Evolutionary conservation across 192 early-diverging fungal genomes (phyloP), one percentile per base, ranked within the genome.

Genomic region (Kappamyces sp.): DNA sequence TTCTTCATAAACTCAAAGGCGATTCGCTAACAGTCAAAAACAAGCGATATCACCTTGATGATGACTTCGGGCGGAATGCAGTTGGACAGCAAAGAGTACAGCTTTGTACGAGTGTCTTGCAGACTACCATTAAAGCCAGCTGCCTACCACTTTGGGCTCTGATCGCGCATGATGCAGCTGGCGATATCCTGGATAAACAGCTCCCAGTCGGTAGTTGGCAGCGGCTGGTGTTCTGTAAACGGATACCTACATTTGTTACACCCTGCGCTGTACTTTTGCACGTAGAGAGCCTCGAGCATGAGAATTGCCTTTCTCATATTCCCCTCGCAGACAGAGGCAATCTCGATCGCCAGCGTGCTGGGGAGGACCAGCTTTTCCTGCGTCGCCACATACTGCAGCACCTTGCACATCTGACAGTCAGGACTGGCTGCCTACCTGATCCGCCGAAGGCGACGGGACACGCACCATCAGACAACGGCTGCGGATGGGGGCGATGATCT

Each of bases 401-500:
- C 87, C 2, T 79, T 57, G 7, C 55, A 54, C n/a, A 80, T 77
- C 80, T 86, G 46, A 2, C 5, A 40, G 40, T 40, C 13, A 47
- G 32, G 33, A 41, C 36, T 34, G 33, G 12, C 13, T 64, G 31
- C 69, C 40, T 54, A 97, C 85, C 49, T 94, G 89, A n/a, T 80
- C 79, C 8, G 68, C 40, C 1, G 79, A 75, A 2, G 97, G 94
- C 5, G 88, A 82, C 1, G 90, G 80, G 1, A 99, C 87, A 3
- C 97, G 80, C 40, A 98, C 75, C 39, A 94, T 69, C 51, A 97
- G 68, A 53, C 97, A 99, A 53, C 97, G 79, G 59, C 89, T 91
- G 46, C 90, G 84, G 55, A 99, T 89, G 1, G 97, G 94, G 15
- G 78, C 65, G 66, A 98, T 95, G 66, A 99, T 92, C 69, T 89